These are phyloP conservation scores for Acacia pycnantha DNA, from an alignment of 331 rosid species.

Conservation along the genomic window DNA sequence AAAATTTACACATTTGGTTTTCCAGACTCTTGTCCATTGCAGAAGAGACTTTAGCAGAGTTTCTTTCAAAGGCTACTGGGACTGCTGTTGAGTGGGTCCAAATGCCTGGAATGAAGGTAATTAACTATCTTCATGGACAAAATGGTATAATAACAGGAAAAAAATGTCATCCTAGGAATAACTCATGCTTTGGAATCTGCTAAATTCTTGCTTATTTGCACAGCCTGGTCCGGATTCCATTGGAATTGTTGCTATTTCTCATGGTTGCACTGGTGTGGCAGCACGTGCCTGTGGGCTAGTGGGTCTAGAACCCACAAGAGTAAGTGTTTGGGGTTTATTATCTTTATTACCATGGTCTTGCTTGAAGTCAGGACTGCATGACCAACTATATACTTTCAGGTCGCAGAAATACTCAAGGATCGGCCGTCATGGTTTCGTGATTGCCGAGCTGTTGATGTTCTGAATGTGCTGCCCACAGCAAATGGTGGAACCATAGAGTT, in stretches of 20 bases:
- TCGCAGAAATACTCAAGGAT: constrained; percentile 98
- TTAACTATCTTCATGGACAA: not conserved
- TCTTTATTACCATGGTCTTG: not conserved
- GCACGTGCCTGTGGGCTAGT: constrained; percentile 99
- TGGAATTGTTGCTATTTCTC: constrained; percentile 99
- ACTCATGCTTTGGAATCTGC: not conserved
- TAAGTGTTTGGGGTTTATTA: constrained; percentile 36
- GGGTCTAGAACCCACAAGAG: constrained; percentile 99
- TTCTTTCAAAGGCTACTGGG: constrained; percentile 99
- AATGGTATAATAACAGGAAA: not conserved
- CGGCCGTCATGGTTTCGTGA: constrained; percentile 96
- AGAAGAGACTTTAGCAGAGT: constrained; percentile 99
- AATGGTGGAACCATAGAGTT: constrained; percentile 99
- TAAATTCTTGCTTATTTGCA: constrained; percentile 21
- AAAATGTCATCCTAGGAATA: not conserved
- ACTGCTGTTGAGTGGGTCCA: constrained; percentile 99
- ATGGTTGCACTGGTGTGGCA: constrained; percentile 99
- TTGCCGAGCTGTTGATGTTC: constrained; percentile 98
- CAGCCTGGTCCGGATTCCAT: constrained; percentile 99
- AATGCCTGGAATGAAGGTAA: constrained; percentile 99
- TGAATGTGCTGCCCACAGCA: constrained; percentile 96
- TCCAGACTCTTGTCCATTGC: constrained; percentile 99
- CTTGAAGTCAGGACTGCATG: constrained; percentile 12
- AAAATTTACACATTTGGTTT: constrained; percentile 33
- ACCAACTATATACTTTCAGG: constrained; percentile 51